Percentiles rank a stretch among this genome's conserved stretches.
Conservation (phyloP, 768 basidiomycete genomes). For the Mycena chlorophos region DNA sequence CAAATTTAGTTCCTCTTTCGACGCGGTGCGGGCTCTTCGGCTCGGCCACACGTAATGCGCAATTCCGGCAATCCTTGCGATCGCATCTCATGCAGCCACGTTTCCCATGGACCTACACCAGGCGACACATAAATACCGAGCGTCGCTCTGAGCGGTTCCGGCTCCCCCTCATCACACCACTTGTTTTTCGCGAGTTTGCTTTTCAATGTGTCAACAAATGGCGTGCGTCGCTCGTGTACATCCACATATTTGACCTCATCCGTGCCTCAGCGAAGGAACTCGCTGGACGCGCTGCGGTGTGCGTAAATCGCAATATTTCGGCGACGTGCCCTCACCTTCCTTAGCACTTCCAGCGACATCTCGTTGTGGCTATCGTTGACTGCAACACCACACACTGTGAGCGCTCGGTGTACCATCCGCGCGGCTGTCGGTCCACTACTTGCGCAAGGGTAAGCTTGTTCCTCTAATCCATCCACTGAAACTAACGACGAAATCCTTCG, state of each 20-base stretch:
- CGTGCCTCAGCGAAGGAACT: slow-evolving; percentile 64
- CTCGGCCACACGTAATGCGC: too few species aligned
- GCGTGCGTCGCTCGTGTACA: slow-evolving; percentile 52
- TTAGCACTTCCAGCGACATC: slow-evolving; percentile 79
- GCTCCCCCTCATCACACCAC: too few species aligned
- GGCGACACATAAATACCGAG: too few species aligned
- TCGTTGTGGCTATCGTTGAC: slow-evolving; percentile 72
- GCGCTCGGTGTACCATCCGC: slow-evolving; percentile 61
- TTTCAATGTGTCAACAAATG: slow-evolving; percentile 69
- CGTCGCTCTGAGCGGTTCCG: too few species aligned
- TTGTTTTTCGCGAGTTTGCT: slow-evolving; percentile 1
- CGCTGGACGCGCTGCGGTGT: slow-evolving; percentile 74
- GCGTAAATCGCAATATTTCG: slow-evolving; percentile 24
- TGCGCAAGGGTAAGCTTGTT: slow-evolving; percentile 57
- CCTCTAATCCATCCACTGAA: slow-evolving; percentile 1
- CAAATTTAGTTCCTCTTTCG: too few species aligned
- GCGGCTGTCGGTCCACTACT: slow-evolving; percentile 48
- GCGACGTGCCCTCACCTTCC: slow-evolving; percentile 9
- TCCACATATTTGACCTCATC: slow-evolving; percentile 15
- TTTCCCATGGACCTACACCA: too few species aligned
- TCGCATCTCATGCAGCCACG: too few species aligned
- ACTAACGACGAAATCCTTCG: slow-evolving; percentile 1
- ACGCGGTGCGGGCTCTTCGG: too few species aligned
- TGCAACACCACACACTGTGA: slow-evolving; percentile 67
- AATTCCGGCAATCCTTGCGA: too few species aligned